Base-by-base conservation (phyloP, 1,284 basidiomycete species). In the Xerocomus nothofagi region DNA sequence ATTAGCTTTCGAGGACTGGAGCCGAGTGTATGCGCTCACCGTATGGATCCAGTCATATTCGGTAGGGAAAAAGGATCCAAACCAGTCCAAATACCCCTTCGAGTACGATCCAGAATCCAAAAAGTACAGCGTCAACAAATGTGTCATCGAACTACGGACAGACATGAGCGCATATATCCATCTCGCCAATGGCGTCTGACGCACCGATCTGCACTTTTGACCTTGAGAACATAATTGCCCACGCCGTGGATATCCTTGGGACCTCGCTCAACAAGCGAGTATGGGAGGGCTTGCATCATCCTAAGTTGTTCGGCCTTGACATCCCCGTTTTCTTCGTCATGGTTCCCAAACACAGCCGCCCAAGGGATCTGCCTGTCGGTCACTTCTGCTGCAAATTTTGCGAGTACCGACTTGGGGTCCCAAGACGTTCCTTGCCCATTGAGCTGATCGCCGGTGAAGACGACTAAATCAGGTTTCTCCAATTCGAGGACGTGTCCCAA, bases 331-430 rank as follows among this genome's bases (percentile, higher is more conserved):
- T 93, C 89, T 40, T 81, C 79, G 60, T 96, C 93, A 65, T 98
- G 95, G 62, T 99, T 98, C 3, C 95, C 92, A 65, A 97, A 91
- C 6, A 98, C 80, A 0, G 86, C 88, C 3, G 91, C 83, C 91
- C 93, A 99, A 0, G 93, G 88, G 27, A 97, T 88, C 39, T 78
- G 70, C 21, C 87, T 80, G 12, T 85, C 79, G 10, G 88, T 88
- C 5, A 92, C 86, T 0, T 84, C 84, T 17, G 75, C 76, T 0
- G 91, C 84, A 61, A 94, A 95, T 68, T 96, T 96, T 4, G 93
- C 86, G 4, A 98, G 73, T 2, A 95, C 88, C 4, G 86, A 88
- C 56, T 84, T 82, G 3, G 87, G 76, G 57, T 97, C 93, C 88
- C 93, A 98, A 0, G 86, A 84, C 0, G 90, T 92, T 1, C 79